A percentile compares a stretch with the other conserved stretches of the same genome.
phyloP scores from a whole-genome alignment of 2,329 filamentous ascomycete genomes.

The Curvularia sp. region DNA sequence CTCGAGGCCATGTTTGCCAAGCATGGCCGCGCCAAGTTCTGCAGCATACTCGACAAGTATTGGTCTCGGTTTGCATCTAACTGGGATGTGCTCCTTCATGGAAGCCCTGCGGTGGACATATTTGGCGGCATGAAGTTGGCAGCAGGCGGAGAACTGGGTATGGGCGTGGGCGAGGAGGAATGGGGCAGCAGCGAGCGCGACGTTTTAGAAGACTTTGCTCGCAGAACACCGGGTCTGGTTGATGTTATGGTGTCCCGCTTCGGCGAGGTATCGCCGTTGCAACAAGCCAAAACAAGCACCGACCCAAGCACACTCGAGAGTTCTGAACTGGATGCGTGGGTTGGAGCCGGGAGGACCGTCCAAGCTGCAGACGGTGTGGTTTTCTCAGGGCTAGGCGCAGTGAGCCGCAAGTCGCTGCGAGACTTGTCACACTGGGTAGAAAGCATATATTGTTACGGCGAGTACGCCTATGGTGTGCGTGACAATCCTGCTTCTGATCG shows the following conservation, averaged over 20 bases:
- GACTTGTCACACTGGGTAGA: conserved; percentile 87
- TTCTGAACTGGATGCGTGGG: conserved; percentile 64
- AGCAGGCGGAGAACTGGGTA: conserved; percentile 86
- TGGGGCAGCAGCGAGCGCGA: conserved; percentile 92
- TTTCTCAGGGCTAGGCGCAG: conserved; percentile 78
- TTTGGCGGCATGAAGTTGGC: conserved; percentile 87
- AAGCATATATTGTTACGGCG: conserved; percentile 82
- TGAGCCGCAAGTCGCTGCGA: conserved; percentile 74
- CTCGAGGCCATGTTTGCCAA: conserved; percentile 73
- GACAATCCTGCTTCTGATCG: conserved; percentile 77
- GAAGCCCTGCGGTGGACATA: conserved; percentile 81
- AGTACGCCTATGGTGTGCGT: conserved; percentile 81
- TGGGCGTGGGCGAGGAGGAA: conserved; percentile 95
- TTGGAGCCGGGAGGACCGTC: conserved; percentile 73
- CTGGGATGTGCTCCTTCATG: conserved; percentile 91
- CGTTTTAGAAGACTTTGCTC: conserved; percentile 86
- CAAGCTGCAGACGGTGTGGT: conserved; percentile 80
- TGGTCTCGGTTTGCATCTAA: conserved; percentile 73
- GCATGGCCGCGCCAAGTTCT: conserved; percentile 71
- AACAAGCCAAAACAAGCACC: conserved; percentile 36
- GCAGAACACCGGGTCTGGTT: conserved; percentile 79
- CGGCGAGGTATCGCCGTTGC: conserved; percentile 61
- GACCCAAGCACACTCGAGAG: conserved; percentile 30
- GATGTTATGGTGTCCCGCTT: conserved; percentile 90
- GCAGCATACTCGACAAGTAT: conserved; percentile 75